These are phyloP conservation scores for Calonectria ilicicola DNA, from an alignment of 2,329 filamentous ascomycete species.

Conservation along the genomic window DNA sequence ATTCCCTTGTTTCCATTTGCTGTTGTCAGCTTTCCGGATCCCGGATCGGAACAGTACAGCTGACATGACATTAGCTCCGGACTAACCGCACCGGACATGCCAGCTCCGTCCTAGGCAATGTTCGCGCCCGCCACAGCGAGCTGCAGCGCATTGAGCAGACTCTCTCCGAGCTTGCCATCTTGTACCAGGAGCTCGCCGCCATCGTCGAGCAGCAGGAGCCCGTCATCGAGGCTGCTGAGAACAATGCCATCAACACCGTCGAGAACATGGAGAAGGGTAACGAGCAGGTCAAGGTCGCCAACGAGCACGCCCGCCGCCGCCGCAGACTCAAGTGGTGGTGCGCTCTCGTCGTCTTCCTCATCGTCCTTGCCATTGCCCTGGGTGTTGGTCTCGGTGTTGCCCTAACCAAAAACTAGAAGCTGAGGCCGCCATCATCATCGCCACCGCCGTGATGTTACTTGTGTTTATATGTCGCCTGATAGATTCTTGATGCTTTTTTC, in stretches of 20 bases:
- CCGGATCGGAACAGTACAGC: constrained; percentile 12
- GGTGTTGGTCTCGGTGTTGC: constrained; percentile 67
- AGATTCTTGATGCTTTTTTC: constrained; percentile 35
- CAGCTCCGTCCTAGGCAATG: constrained; percentile 79
- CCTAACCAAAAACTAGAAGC: constrained; percentile 46
- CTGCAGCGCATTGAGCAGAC: constrained; percentile 84
- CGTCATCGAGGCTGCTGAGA: constrained; percentile 71
- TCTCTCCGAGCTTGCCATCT: constrained; percentile 74
- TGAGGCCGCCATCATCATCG: constrained; percentile 14
- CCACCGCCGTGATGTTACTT: constrained; percentile 25
- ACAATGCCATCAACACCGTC: constrained; percentile 74
- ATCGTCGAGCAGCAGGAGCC: constrained; percentile 79
- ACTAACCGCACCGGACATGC: constrained; percentile 81
- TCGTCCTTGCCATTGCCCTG: constrained; percentile 66
- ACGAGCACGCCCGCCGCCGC: constrained; percentile 72
- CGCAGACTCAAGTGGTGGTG: constrained; percentile 89
- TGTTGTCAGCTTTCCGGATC: constrained; percentile 1
- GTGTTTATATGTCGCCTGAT: constrained; percentile 33
- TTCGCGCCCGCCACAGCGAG: constrained; percentile 86
- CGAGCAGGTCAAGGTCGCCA: constrained; percentile 75
- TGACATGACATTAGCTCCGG: constrained; percentile 67
- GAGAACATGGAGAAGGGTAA: constrained; percentile 78
- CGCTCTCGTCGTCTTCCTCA: constrained; percentile 70
- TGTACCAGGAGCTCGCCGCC: constrained; percentile 82
- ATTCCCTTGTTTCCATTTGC: background rate